Percentiles rank a stretch among this genome's conserved stretches.
Conservation (phyloP, 805 yeast species). For the Zygotorulaspora chibaensis region DNA sequence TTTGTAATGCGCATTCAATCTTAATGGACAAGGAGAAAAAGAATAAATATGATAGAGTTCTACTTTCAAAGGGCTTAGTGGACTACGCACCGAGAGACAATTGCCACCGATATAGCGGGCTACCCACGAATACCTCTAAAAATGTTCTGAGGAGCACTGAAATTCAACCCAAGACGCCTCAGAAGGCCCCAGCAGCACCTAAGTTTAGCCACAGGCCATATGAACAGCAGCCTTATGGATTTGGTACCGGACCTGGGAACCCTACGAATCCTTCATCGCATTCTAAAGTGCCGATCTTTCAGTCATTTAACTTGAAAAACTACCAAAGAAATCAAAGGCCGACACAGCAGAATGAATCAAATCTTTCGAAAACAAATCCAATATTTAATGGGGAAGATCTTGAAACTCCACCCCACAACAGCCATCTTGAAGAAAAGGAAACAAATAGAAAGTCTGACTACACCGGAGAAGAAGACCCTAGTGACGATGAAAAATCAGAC, state of each 20-base stretch:
- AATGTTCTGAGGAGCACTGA: background rate
- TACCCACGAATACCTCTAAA: background rate
- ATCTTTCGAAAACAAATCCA: constrained; percentile 1
- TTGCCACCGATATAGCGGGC: constrained; percentile 2
- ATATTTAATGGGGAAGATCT: background rate
- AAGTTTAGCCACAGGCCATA: constrained; percentile 24
- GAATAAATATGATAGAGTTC: constrained; percentile 19
- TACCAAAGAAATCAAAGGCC: constrained; percentile 19
- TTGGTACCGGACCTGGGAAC: constrained; percentile 16
- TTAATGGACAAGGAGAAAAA: constrained; percentile 25
- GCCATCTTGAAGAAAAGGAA: background rate
- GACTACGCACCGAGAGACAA: constrained; percentile 13
- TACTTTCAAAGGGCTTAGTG: constrained; percentile 19
- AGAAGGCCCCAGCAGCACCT: constrained; percentile 5
- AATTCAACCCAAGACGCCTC: background rate
- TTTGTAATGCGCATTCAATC: constrained; percentile 32
- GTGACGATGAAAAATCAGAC: constrained; percentile 2
- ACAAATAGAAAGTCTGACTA: background rate
- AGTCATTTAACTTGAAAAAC: constrained; percentile 29
- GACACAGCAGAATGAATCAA: constrained; percentile 4
- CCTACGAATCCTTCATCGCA: constrained; percentile 4
- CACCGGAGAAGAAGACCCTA: background rate
- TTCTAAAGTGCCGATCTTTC: constrained; percentile 20
- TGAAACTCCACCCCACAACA: background rate
- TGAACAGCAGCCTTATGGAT: constrained; percentile 36